Evolutionary conservation across 306 rosid genomes (phyloP).

Genomic region (Chamaecrista fasciculata): DNA sequence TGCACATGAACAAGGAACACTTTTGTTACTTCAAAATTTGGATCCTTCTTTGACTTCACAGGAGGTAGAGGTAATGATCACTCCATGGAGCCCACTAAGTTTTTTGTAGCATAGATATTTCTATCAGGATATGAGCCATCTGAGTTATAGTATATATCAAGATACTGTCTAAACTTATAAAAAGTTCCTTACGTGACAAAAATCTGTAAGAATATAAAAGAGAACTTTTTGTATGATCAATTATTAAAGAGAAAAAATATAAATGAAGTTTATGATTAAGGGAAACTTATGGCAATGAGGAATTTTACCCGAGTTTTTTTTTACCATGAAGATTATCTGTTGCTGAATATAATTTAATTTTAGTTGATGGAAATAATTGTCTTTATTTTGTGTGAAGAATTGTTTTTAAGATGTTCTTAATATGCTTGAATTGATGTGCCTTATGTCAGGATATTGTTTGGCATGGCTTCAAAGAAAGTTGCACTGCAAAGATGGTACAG

Average conservation of each 20-base stretch:
- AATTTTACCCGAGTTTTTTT: too few relatives aligned
- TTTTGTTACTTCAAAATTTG: conserved; percentile 78
- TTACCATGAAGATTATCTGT: neutral
- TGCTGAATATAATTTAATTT: neutral
- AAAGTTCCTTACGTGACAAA: too few relatives aligned
- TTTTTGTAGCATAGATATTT: neutral
- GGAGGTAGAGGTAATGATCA: conserved; percentile 72
- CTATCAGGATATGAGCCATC: neutral
- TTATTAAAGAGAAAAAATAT: too few relatives aligned
- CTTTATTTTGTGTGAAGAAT: conserved; percentile 8
- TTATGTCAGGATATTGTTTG: conserved; percentile 59
- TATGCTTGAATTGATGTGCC: conserved; percentile 9
- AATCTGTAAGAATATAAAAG: too few relatives aligned
- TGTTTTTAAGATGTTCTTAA: neutral
- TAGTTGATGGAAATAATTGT: neutral
- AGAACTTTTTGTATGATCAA: too few relatives aligned
- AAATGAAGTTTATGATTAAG: too few relatives aligned
- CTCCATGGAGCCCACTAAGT: conserved; percentile 9
- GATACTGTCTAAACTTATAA: too few relatives aligned
- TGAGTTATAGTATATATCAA: too few relatives aligned
- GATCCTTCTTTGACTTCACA: conserved; percentile 69
- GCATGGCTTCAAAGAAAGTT: conserved; percentile 62
- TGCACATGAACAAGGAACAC: conserved; percentile 66
- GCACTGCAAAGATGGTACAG: conserved; percentile 78
- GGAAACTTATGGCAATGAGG: too few relatives aligned